Evolutionary conservation across 805 yeast genomes (phyloP), one percentile per base, ranked within the genome.

Genomic region (Limtongia smithiae): DNA sequence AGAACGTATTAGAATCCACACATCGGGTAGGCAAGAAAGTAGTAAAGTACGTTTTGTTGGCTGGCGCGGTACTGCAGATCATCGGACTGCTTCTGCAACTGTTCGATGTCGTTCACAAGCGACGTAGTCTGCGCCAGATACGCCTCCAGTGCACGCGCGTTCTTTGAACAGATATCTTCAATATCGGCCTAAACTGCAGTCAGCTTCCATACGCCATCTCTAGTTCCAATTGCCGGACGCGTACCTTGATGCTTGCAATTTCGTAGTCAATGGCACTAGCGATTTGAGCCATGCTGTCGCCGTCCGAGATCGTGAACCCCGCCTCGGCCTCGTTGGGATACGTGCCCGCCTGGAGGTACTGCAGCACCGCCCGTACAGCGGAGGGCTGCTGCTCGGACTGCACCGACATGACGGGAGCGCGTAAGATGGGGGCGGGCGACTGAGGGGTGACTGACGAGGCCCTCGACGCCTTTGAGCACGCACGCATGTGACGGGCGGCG

Each of bases 261-360:
- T 44, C 46, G 6, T 51, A 41, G 28, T 46, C 50, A 9, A 54
- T 36, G 6, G 51, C 51, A 1, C 24, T 20, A 14, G 36, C 33
- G 11, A 51, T 31, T 4, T 35, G 39, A 3, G 32, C 25, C 20
- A 46, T 34, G 27, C 22, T 38, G 18, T 38, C 50, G 6, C 22
- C 21, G 5, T 47, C 52, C 17, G 58, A 45, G n/a, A 54, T 37
- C n/a, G 17, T 18, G 17, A 39, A 24, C 14, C 21, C 36, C 7
- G 55, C 58, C 15, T 24, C 40, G 9, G 22, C 35, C 35, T 50
- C 51, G 31, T 51, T 49, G 7, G 58, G 58, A 32, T 51, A 54
- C 17, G 28, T 15, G 8, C 52, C 58, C 9, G 37, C 27, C 28
- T 51, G 30, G n/a, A 54, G 33, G 33, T 45, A 54, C 18, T 33